Conservation (phyloP, 2,329 filamentous ascomycete species). For the Cladosporium sp. region DNA sequence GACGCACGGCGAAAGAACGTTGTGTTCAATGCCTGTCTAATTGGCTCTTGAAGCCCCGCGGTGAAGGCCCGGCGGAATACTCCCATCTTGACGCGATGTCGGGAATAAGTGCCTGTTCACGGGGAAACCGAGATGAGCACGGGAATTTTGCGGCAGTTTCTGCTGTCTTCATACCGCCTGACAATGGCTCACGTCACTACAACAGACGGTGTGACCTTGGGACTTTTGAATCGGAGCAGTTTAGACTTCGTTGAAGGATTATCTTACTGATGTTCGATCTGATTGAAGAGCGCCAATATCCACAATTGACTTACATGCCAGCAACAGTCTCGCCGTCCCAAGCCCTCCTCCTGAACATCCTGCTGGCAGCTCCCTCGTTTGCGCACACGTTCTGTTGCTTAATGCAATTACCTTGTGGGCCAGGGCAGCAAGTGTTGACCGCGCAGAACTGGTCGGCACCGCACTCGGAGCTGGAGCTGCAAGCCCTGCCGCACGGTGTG, state of each 20-base stretch:
- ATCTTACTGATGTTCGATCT: not conserved
- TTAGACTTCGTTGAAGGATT: not conserved
- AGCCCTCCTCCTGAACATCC: not conserved
- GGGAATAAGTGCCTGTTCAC: not conserved
- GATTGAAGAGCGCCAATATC: not conserved
- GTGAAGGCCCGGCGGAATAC: too few relatives aligned
- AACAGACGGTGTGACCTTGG: not conserved
- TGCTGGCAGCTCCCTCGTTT: not conserved
- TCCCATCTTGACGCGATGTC: too few relatives aligned
- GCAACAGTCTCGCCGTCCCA: conserved; percentile 5
- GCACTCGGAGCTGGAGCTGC: not conserved
- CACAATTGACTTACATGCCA: not conserved
- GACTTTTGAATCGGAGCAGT: not conserved
- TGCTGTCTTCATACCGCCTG: too few relatives aligned
- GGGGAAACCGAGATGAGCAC: not conserved
- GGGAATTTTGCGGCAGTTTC: not conserved
- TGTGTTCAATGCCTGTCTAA: too few relatives aligned
- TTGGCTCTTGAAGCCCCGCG: too few relatives aligned
- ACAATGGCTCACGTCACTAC: not conserved
- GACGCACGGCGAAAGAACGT: too few relatives aligned
- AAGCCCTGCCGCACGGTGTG: not conserved
- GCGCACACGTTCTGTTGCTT: not conserved
- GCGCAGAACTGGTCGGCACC: not conserved
- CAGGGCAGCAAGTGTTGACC: not conserved
- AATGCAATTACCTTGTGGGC: not conserved